Evolutionary conservation across 306 rosid genomes (phyloP), one percentile per base, ranked within the genome.

Genomic region (Cicer arietinum): DNA sequence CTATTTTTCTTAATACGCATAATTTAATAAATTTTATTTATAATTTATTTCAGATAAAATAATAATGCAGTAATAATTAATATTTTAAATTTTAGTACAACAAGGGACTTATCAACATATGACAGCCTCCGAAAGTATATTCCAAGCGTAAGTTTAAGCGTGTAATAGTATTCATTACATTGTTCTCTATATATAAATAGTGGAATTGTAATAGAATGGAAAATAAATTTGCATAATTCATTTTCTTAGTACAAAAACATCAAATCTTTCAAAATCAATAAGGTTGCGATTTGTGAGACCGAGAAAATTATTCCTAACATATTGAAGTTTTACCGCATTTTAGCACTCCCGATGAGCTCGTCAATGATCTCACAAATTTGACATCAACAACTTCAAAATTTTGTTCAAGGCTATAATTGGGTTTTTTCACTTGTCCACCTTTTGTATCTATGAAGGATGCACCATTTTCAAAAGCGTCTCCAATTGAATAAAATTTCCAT

Each of bases 391-490:
- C 87, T 67, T 22, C 4, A 46, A 84, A 84, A 0, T 3, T 18
- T 6, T 80, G 82, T 59, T 67, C 66, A 1, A 0, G 43, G 10
- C 6, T 80, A 66, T 84, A 84, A 80, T 59, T 54, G 0, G 82
- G 82, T 6, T 59, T 66, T 51, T 3, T 42, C 18, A 63, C 74
- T 10, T 52, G 12, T 30, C 79, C 77, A 8, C 46, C 69, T 66
- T 25, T 6, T 10, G 84, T 76, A 53, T 44, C 65, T 11, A 14
- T 16, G 35, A 84, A 84, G 11, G 69, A 79, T 0, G 87, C 87
- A 43, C 87, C 84, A 6, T 84, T 84, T 68, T 84, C 82, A 56
- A 83, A 84, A 10, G 20, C 73, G 8, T 80, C 84, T 3, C 65
- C 17, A 14, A 80, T 74, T 1, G 82, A 80, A 77, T 71, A 30